Conservation (phyloP, 352 stramenopile species). For the Hyaloperonospora brassicae region DNA sequence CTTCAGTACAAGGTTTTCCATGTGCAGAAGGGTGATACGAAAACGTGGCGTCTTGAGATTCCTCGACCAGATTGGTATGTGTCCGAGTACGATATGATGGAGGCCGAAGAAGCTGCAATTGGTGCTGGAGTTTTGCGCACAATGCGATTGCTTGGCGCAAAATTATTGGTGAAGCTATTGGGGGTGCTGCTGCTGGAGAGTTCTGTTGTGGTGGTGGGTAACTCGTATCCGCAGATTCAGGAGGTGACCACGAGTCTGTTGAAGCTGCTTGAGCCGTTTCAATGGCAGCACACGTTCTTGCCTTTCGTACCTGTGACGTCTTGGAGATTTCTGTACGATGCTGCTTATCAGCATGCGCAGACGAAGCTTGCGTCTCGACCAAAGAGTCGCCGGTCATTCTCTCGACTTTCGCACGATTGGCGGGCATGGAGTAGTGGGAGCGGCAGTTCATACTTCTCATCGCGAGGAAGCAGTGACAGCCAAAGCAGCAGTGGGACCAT, state of each 20-base stretch:
- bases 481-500: conserved; percentile 12
- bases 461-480: conserved; percentile 24
- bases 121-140: conserved; percentile 43
- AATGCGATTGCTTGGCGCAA: conserved; percentile 55
- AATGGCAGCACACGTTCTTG: conserved; percentile 71
- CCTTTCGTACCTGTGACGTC: conserved; percentile 69
- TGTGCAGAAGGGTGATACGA: conserved; percentile 46
- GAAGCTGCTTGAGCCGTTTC: conserved; percentile 69
- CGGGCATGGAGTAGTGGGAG: conserved; percentile 41
- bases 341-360: conserved; percentile 46
- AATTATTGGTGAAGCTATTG: conserved; percentile 64
- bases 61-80: conserved; percentile 71
- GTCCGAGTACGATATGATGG: conserved; percentile 45
- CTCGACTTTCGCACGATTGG: conserved; percentile 53
- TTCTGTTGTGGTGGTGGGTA: conserved; percentile 61
- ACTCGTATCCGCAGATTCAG: conserved; percentile 67
- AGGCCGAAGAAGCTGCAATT: conserved; percentile 33
- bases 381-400: conserved; percentile 52
- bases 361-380: conserved; percentile 41
- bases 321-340: conserved; percentile 62
- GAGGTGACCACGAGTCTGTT: conserved; percentile 63
- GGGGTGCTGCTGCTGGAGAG: conserved; percentile 64
- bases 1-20: conserved; percentile 63
- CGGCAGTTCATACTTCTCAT: conserved; percentile 22
- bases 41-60: conserved; percentile 54